Evolutionary conservation across 352 stramenopile species (phyloP), one percentile per base, ranked within the genome.

Genomic region (Phytophthora ohioensis): DNA sequence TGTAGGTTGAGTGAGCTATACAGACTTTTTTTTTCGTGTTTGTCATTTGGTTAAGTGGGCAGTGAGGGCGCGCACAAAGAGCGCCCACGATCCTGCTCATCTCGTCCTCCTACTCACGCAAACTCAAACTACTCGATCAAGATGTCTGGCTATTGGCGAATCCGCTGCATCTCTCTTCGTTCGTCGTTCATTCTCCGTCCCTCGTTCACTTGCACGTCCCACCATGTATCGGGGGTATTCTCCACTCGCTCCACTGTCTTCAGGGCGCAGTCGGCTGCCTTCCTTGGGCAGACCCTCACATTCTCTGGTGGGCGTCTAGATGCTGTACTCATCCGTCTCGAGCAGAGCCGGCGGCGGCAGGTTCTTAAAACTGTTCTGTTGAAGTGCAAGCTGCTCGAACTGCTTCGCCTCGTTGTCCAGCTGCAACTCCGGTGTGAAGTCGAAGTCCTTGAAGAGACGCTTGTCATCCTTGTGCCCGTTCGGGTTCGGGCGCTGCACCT

Each of bases 311-410:
- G 58, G 41, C 42, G 45, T 78, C 64, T 80, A 92, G 57, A 95
- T 91, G 78, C 82, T 93, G 75, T 93, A 95, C 76, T 95, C 88
- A 74, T 93, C 86, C 31, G 75, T 83, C 67, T 95, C 88, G 42
- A 92, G 64, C 48, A 95, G 65, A 55, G 82, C 78, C 32, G 88
- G 88, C 13, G 82, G 74, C 43, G 87, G 85, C 51, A 92, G 68
- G 72, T 94, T 93, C 76, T 91, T 91, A 68, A 84, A 91, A 75
- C 88, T 95, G 73, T 92, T 95, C 53, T 90, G 75, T 57, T 89
- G 78, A 34, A 95, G 72, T 49, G 88, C 85, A 11, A 95, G 84
- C 66, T 94, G 87, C 72, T 95, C 88, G 65, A 93, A 95, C 73
- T 94, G 82, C 69, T 93, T 93, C 7, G 88, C 88, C 56, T 95